Base-by-base conservation (phyloP, 768 basidiomycete species). In the Hericium coralloides region DNA sequence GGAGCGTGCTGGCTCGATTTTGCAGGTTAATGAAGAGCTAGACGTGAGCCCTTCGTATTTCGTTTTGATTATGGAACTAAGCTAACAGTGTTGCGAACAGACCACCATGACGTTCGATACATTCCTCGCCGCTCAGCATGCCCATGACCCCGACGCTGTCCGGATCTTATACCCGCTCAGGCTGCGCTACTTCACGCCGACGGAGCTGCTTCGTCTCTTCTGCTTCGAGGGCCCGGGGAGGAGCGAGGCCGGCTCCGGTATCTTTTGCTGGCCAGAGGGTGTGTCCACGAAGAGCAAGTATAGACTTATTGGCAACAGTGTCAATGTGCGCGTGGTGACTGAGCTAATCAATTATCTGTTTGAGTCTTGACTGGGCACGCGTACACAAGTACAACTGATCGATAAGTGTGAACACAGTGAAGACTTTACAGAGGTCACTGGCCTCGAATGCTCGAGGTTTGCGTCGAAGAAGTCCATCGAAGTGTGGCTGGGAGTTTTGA, bases 281-380 rank as follows among this genome's bases (percentile, higher is more conserved):
- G 69, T 88, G 10, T 82, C 86, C 2, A 76, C 65, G 1, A 90
- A 87, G 68, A 81, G 85, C 10, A 84, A 82, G 65, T 91, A 92
- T 61, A 78, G 81, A 49, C 72, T 91, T 26, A 84, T 92, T 55
- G 90, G 90, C 17, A 92, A 92, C 67, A 90, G 89, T 56, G 82
- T 92, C 8, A 92, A 92, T 67, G 87, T 91, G 7, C 73, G 73
- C 56, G 89, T 91, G 12, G 83, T 92, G 0, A 74, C 77, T 52
- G 71, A 74, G 58, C 72, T 90, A 53, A 76, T 91, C 43, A 67
- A 74, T 41, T 86, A 84, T 68, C 69, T 91, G 45, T 80, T 81
- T 57, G 49, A n/a, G 43, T 10, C 43, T n/a, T 45, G 17, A 45
- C 5, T 31, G 4, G 31, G 31, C 4, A 6, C 6, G 31, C 6